phyloP scores from a whole-genome alignment of 345 rosid genomes.

The Salix udensis region DNA sequence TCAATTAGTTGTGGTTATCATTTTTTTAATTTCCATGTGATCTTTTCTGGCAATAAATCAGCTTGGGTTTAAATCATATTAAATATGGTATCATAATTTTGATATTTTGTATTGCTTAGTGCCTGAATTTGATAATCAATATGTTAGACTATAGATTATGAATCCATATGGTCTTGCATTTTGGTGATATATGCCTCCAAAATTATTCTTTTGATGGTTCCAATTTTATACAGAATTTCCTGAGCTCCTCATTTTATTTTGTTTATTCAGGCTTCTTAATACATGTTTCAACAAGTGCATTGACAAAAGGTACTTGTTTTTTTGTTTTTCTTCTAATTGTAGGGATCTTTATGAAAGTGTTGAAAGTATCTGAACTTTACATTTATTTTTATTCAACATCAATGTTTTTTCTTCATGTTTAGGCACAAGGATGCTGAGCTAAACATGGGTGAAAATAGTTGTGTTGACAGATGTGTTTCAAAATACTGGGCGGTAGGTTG shows the following conservation, averaged over 20 bases:
- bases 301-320: conserved; percentile 64
- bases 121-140: not conserved
- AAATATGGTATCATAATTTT: not conserved
- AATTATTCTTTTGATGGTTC: too few species aligned
- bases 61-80: not conserved
- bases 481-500: conserved; percentile 83
- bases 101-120: not conserved
- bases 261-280: conserved; percentile 68
- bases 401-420: not conserved
- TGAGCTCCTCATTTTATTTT: not conserved
- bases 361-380: not conserved
- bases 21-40: not conserved
- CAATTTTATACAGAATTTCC: too few species aligned
- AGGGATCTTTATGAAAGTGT: not conserved
- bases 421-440: conserved; percentile 95
- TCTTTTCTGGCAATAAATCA: not conserved
- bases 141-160: too few species aligned
- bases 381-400: not conserved
- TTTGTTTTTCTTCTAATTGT: conserved; percentile 1
- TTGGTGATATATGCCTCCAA: too few species aligned
- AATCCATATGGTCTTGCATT: too few species aligned
- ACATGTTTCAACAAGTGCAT: conserved; percentile 90
- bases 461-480: conserved; percentile 97
- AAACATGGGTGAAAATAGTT: conserved; percentile 97
- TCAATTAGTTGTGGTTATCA: not conserved